Evolutionary conservation across 1,284 basidiomycete species (phyloP).

Genomic region (Cryptococcus sp.): DNA sequence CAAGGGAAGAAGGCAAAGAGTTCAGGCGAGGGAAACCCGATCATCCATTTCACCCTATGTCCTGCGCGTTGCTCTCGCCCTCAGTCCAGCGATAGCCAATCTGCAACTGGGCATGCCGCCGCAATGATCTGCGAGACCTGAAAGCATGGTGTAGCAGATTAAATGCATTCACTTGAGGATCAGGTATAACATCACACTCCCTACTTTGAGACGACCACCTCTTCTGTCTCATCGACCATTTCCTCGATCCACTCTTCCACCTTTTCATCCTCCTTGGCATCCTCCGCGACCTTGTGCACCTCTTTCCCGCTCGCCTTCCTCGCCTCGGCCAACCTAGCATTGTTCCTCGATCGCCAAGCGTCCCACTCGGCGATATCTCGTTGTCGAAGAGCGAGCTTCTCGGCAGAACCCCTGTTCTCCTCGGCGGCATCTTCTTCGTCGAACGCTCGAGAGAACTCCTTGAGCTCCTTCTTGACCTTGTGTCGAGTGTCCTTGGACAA

Average conservation of each 20-base stretch:
- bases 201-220: constrained; percentile 50
- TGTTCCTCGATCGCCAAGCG: constrained; percentile 63
- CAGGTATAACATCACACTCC: not conserved
- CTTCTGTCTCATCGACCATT: constrained; percentile 82
- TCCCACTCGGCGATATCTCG: constrained; percentile 98
- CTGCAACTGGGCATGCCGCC: no score
- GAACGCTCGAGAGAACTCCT: constrained; percentile 85
- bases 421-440: constrained; percentile 97
- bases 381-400: constrained; percentile 84
- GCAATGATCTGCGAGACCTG: no score
- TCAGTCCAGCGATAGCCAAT: no score
- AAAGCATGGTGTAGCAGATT: no score
- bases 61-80: no score
- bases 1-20: no score
- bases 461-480: constrained; percentile 81
- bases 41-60: no score
- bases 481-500: constrained; percentile 80
- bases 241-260: constrained; percentile 89
- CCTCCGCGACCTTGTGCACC: constrained; percentile 16
- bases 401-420: constrained; percentile 88
- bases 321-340: constrained; percentile 32
- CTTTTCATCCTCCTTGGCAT: constrained; percentile 56
- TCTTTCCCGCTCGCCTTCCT: constrained; percentile 34
- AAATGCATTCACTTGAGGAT: no score
- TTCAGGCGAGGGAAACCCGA: no score